Conservation (phyloP, 2,329 filamentous ascomycete species). For the Diaporthe citrichinensis region DNA sequence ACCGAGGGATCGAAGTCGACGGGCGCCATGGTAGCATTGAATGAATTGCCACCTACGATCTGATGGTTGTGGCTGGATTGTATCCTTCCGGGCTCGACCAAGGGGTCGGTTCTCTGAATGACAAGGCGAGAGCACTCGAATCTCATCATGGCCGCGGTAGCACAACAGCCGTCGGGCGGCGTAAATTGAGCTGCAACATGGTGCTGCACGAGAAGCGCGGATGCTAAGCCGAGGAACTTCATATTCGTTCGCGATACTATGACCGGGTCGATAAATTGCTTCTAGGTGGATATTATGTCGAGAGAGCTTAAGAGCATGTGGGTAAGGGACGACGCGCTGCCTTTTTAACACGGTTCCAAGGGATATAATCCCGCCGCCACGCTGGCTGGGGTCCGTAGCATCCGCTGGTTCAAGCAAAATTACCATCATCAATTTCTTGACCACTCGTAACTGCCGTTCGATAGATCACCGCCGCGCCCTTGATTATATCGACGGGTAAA, state of each 20-base stretch:
- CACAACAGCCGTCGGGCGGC: slow-evolving; percentile 29
- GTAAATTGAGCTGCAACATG: slow-evolving; percentile 8
- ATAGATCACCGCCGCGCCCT: neutral
- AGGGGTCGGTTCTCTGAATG: slow-evolving; percentile 46
- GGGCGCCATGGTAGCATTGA: slow-evolving; percentile 54
- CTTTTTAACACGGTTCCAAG: neutral
- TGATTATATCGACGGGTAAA: slow-evolving; percentile 15
- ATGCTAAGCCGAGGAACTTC: neutral
- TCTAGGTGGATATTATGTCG: neutral
- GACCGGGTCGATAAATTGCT: neutral
- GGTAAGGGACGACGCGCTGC: too few relatives aligned
- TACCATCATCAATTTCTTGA: neutral
- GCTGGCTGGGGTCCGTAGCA: neutral
- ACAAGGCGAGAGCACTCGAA: slow-evolving; percentile 47
- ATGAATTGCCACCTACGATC: slow-evolving; percentile 56
- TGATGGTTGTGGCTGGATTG: slow-evolving; percentile 56
- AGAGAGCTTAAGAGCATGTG: neutral
- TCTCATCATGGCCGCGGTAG: slow-evolving; percentile 41
- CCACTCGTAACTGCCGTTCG: slow-evolving; percentile 14
- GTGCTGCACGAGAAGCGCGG: neutral
- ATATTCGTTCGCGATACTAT: neutral
- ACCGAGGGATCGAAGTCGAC: slow-evolving; percentile 33
- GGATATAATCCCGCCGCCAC: neutral
- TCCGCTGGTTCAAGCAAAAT: neutral
- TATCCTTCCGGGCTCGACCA: slow-evolving; percentile 54